These are phyloP conservation scores for Parsonsia alboflavescens DNA, from an alignment of 257 asterid genomes.

Conservation along the genomic window DNA sequence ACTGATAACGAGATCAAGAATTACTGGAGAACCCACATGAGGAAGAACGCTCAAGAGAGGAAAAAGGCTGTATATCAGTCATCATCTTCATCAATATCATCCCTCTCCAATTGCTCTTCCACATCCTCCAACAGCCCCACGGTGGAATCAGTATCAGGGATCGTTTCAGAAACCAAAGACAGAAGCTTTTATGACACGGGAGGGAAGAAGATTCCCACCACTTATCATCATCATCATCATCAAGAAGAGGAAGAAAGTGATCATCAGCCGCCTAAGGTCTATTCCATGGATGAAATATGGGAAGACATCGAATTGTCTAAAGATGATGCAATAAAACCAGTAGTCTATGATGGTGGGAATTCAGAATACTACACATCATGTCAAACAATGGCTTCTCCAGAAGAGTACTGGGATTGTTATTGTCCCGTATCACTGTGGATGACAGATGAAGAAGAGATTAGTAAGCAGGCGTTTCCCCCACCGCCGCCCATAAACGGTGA, in stretches of 20 bases:
- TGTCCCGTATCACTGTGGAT: conserved; percentile 45
- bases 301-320: conserved; percentile 61
- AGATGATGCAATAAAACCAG: conserved; percentile 29
- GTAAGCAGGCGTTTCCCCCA: conserved; percentile 28
- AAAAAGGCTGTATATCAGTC: conserved; percentile 26
- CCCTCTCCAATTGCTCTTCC: conserved; percentile 44
- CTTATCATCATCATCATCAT: not conserved
- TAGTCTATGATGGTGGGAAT: conserved; percentile 11
- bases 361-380: conserved; percentile 18
- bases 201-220: conserved; percentile 19
- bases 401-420: conserved; percentile 50
- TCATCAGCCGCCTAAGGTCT: conserved; percentile 19
- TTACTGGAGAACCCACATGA: conserved; percentile 89
- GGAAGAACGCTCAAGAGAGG: conserved; percentile 76
- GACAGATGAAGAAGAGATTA: conserved; percentile 40
- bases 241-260: conserved; percentile 28
- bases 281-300: conserved; percentile 87
- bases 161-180: conserved; percentile 20
- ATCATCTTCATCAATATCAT: conserved; percentile 27
- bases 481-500: not conserved
- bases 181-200: conserved; percentile 63
- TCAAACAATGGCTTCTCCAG: conserved; percentile 40
- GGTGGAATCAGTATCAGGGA: conserved; percentile 17
- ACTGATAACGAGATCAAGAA: conserved; percentile 93
- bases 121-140: conserved; percentile 29